Percentiles rank a stretch among this genome's conserved stretches.
These are phyloP conservation scores for Candida ortonii DNA, from an alignment of 805 yeast species.

Conservation along the genomic window DNA sequence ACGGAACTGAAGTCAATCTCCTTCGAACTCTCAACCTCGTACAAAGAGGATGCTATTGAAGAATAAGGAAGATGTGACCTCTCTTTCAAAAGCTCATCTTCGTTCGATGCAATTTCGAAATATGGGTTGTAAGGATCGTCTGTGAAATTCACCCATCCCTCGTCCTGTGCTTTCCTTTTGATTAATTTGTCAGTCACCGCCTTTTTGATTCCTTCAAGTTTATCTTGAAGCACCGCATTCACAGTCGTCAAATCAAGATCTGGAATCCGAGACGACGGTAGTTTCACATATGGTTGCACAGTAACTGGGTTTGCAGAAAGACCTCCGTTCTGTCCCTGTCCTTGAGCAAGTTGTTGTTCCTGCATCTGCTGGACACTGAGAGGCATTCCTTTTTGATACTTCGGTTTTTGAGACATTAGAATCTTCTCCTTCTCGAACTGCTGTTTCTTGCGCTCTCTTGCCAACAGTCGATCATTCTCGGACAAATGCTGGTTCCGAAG, in stretches of 20 bases:
- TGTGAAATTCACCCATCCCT: constrained; percentile 78
- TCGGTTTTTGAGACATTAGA: constrained; percentile 25
- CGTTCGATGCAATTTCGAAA: constrained; percentile 62
- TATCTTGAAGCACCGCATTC: constrained; percentile 66
- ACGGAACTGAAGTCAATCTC: constrained; percentile 45
- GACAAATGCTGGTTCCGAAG: constrained; percentile 15
- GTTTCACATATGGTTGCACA: constrained; percentile 76
- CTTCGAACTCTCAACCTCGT: constrained; percentile 61
- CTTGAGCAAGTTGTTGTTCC: constrained; percentile 8
- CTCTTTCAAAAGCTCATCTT: constrained; percentile 42
- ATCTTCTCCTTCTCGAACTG: constrained; percentile 21
- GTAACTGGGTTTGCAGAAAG: constrained; percentile 31
- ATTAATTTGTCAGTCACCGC: constrained; percentile 85
- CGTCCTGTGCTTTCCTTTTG: constrained; percentile 65
- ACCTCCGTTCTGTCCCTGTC: constrained; percentile 5
- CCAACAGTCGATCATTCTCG: constrained; percentile 18
- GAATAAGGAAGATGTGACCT: constrained; percentile 73
- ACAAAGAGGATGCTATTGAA: constrained; percentile 67
- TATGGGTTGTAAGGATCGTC: constrained; percentile 85
- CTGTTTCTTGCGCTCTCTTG: constrained; percentile 21
- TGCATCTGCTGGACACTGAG: constrained; percentile 21
- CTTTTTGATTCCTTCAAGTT: constrained; percentile 70
- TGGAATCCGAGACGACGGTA: constrained; percentile 90
- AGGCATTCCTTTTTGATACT: constrained; percentile 18
- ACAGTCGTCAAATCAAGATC: constrained; percentile 87